Percentiles rank a stretch among this genome's conserved stretches.
Conservation (phyloP, 2,329 filamentous ascomycete genomes). For the Arthrobotrys megalospora region DNA sequence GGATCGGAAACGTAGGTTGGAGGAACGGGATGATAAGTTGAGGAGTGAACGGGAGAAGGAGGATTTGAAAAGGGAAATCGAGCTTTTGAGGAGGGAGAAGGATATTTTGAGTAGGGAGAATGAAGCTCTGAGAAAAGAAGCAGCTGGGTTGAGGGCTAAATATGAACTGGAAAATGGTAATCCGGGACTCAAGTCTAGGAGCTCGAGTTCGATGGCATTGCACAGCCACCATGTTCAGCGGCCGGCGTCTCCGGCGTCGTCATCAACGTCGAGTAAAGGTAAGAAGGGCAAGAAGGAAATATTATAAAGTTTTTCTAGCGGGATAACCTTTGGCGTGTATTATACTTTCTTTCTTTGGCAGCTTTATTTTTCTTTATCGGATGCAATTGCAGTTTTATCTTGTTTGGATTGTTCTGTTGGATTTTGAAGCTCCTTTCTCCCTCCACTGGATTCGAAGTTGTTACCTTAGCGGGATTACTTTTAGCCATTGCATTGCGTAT, state of each 20-base stretch:
- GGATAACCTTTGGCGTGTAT: neutral
- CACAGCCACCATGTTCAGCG: slow-evolving; percentile 29
- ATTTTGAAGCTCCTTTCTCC: slow-evolving; percentile 11
- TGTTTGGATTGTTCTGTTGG: neutral
- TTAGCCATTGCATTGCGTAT: neutral
- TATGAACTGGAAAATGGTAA: slow-evolving; percentile 25
- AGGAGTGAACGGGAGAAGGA: slow-evolving; percentile 66
- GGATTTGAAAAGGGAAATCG: slow-evolving; percentile 72
- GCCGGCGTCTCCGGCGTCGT: slow-evolving; percentile 50
- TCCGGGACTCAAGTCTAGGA: slow-evolving; percentile 24
- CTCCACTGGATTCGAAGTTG: neutral
- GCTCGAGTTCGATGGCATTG: slow-evolving; percentile 46
- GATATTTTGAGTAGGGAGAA: slow-evolving; percentile 72
- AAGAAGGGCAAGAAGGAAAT: slow-evolving; percentile 18
- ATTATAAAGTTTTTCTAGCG: neutral
- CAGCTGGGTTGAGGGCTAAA: slow-evolving; percentile 64
- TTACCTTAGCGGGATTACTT: slow-evolving; percentile 16
- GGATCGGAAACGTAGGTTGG: slow-evolving; percentile 71
- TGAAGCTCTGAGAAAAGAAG: slow-evolving; percentile 72
- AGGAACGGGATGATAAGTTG: slow-evolving; percentile 70
- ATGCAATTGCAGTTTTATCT: neutral
- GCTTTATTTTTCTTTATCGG: no score
- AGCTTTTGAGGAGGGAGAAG: slow-evolving; percentile 71
- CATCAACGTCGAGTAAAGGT: slow-evolving; percentile 38
- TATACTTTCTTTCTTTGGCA: neutral